phyloP scores from a whole-genome alignment of 2,329 filamentous ascomycete genomes.

The Hymenoscyphus linearis region DNA sequence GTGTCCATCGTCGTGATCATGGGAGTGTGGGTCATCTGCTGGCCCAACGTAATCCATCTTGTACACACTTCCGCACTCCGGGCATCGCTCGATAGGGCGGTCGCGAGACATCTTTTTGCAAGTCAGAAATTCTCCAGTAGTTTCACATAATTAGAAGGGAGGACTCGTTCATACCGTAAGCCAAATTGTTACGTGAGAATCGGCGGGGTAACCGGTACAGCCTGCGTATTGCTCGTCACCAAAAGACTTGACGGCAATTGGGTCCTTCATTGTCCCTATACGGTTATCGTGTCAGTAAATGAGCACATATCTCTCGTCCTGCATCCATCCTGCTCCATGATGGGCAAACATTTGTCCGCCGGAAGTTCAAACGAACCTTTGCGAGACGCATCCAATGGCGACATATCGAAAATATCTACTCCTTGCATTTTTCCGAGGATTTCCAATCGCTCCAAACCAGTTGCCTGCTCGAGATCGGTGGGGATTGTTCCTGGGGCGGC shows the following conservation, averaged over 20 bases:
- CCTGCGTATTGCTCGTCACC: constrained; percentile 96
- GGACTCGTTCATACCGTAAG: constrained; percentile 60
- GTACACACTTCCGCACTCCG: constrained; percentile 92
- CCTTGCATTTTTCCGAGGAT: constrained; percentile 99
- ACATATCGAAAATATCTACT: constrained; percentile 97
- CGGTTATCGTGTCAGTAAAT: constrained; percentile 13
- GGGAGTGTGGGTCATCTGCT: constrained; percentile 54
- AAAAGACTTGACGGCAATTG: constrained; percentile 83
- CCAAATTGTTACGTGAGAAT: constrained; percentile 90
- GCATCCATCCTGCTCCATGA: neutral
- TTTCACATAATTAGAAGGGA: constrained; percentile 19
- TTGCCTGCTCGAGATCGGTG: constrained; percentile 91
- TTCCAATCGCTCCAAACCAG: constrained; percentile 96
- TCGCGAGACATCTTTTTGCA: constrained; percentile 68
- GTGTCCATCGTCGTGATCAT: constrained; percentile 50
- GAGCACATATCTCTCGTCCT: neutral
- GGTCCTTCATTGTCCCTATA: constrained; percentile 81
- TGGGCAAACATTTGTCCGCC: constrained; percentile 12
- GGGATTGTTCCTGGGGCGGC: constrained; percentile 77
- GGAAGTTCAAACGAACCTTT: constrained; percentile 51
- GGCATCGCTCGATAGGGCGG: constrained; percentile 89
- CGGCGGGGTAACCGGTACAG: constrained; percentile 89
- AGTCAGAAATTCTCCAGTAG: neutral
- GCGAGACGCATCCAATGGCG: constrained; percentile 85
- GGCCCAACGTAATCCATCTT: constrained; percentile 97